phyloP scores from a whole-genome alignment of 2,329 filamentous ascomycete species.

The Thielaviopsis euricoi region DNA sequence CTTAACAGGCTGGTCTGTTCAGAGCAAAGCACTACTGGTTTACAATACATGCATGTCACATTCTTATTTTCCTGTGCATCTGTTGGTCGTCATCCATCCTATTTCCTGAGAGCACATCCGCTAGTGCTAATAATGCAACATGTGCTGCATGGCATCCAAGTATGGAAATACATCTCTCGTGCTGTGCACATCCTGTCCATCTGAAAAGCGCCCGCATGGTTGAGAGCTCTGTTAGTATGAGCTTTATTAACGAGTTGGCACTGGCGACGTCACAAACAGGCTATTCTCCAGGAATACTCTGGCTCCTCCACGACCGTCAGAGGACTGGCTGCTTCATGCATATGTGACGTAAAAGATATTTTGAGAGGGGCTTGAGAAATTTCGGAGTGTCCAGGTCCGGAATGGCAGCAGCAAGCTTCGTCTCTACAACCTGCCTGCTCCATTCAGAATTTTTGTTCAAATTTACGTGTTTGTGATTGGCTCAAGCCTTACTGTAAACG shows the following conservation, averaged over 20 bases:
- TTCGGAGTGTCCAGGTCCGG: background rate
- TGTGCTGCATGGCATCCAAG: background rate
- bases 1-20: background rate
- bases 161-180: background rate
- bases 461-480: background rate
- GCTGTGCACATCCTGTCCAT: background rate
- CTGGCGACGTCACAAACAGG: background rate
- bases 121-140: background rate
- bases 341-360: background rate
- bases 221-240: background rate
- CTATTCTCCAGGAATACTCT: background rate
- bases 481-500: background rate
- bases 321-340: background rate
- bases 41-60: background rate
- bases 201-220: background rate
- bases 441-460: background rate
- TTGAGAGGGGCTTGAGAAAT: background rate
- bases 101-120: background rate
- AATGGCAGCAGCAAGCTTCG: background rate
- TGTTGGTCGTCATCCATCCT: background rate
- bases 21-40: background rate
- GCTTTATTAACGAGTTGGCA: background rate
- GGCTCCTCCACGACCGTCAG: background rate
- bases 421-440: background rate
- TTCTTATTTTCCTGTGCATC: background rate